These are phyloP conservation scores for Podila epigama DNA, from an alignment of 192 early-diverging fungal species.

Conservation along the genomic window DNA sequence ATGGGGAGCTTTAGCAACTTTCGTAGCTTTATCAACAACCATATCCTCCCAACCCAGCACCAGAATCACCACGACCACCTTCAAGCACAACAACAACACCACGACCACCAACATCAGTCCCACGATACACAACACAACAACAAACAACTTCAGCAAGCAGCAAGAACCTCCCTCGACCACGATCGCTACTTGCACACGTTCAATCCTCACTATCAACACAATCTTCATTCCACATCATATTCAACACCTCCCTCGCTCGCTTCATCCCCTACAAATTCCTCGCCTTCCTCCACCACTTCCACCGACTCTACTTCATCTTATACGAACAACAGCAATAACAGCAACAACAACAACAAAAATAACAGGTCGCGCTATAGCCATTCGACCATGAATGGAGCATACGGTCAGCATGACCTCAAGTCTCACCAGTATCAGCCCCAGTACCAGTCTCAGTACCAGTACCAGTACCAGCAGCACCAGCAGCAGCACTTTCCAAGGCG, in stretches of 20 bases:
- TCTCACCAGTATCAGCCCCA: neutral
- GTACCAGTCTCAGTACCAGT: neutral
- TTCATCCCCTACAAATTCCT: slow-evolving; percentile 40
- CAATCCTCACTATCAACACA: slow-evolving; percentile 32
- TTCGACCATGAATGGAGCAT: neutral
- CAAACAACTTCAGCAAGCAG: neutral
- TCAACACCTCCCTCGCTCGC: slow-evolving; percentile 43
- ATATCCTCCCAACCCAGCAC: slow-evolving; percentile 9
- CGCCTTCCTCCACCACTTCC: slow-evolving; percentile 38
- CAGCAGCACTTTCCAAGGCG: neutral
- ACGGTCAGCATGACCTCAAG: too few species aligned
- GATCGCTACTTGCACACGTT: slow-evolving; percentile 12
- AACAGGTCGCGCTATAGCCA: neutral
- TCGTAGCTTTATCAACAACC: slow-evolving; percentile 36
- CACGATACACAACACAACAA: neutral
- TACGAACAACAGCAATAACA: slow-evolving; percentile 16
- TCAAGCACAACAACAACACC: slow-evolving; percentile 9
- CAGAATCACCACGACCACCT: neutral
- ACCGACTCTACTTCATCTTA: neutral
- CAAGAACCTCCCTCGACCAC: slow-evolving; percentile 35
- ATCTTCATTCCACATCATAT: slow-evolving; percentile 30
- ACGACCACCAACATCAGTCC: neutral
- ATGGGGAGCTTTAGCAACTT: slow-evolving; percentile 43
- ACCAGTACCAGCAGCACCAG: slow-evolving; percentile 5
- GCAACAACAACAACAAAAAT: slow-evolving; percentile 2